Conservation (phyloP, 164 flowering plant species). For the Chimonanthus praecox region DNA sequence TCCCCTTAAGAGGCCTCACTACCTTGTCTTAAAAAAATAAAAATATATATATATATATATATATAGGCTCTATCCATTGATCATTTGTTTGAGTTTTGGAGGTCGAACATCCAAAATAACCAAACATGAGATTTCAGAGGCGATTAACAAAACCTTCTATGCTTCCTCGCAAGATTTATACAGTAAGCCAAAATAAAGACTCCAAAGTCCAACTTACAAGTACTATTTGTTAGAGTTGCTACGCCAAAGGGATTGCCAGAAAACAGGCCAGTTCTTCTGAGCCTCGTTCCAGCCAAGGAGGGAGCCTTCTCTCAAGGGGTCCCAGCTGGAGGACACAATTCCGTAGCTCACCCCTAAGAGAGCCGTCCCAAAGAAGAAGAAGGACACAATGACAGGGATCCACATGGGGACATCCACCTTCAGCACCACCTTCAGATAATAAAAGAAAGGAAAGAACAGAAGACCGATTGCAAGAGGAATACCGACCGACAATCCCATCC, state of each 20-base stretch:
- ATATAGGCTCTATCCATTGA: too few relatives aligned
- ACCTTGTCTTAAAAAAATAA: too few relatives aligned
- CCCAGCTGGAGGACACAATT: constrained; percentile 96
- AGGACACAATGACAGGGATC: constrained; percentile 85
- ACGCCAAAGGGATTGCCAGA: constrained; percentile 76
- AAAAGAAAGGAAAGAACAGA: constrained; percentile 82
- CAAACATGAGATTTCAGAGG: too few relatives aligned
- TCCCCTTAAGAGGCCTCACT: too few relatives aligned
- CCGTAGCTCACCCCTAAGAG: constrained; percentile 87
- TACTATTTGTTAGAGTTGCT: constrained; percentile 6
- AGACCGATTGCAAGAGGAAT: constrained; percentile 70
- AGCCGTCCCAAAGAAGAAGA: constrained; percentile 92
- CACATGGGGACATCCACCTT: constrained; percentile 89
- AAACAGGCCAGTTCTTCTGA: constrained; percentile 91
- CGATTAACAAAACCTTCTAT: too few relatives aligned
- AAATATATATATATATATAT: too few relatives aligned
- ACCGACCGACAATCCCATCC: constrained; percentile 81
- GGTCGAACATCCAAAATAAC: too few relatives aligned
- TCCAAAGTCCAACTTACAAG: not conserved
- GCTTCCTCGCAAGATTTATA: too few relatives aligned
- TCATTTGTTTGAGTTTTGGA: too few relatives aligned
- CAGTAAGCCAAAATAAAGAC: too few relatives aligned
- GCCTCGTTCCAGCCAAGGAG: constrained; percentile 92
- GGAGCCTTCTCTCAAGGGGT: constrained; percentile 81
- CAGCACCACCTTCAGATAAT: constrained; percentile 74